Base-by-base conservation (phyloP, 345 rosid species). In the Combretum micranthum region DNA sequence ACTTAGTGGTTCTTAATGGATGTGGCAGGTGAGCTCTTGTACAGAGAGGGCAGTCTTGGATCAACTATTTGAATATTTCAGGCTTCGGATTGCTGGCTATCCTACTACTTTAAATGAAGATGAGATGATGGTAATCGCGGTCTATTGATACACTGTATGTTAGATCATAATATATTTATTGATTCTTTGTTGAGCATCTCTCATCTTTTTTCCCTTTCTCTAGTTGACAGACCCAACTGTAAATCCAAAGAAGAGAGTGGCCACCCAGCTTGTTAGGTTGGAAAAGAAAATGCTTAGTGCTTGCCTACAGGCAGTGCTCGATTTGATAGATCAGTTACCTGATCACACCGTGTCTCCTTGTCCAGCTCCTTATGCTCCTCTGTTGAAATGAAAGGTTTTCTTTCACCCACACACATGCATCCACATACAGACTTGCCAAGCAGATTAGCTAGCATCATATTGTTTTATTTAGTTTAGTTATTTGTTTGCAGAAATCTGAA, bases 201-300 rank as follows among this genome's bases (percentile, higher is more conserved):
- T 39, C 55, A 50, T 44, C 37, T 51, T 23, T 11, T 26, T 17
- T 55, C 49, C 57, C 54, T 44, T 50, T 52, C 17, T 37, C 26
- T 22, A 92, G 98, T 83, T 92, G 87, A 72, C 79, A 69, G 96
- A 88, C 62, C 74, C 78, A 50, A 65, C 66, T 59, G 57, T 84
- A 80, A 79, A 78, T 66, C 95, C 93, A 23, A 86, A 81, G 82
- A 88, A 78, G 76, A 78, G 83, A 76, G 96, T 92, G 49, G 96
- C 98, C 22, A 88, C 95, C 44, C 87, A 85, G 73, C 95, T 92
- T 60, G 95, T 86, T 57, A 72, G 77, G 68, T 53, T 81, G 72
- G 98, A 92, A 74, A 92, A 92, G 93, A 88, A 81, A 77, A 88
- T 88, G 61, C 84, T 92, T 46, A 72, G 70, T 52, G 90, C 90